phyloP scores from a whole-genome alignment of 495 filamentous ascomycete species.

The Aspergillus avenaceus region DNA sequence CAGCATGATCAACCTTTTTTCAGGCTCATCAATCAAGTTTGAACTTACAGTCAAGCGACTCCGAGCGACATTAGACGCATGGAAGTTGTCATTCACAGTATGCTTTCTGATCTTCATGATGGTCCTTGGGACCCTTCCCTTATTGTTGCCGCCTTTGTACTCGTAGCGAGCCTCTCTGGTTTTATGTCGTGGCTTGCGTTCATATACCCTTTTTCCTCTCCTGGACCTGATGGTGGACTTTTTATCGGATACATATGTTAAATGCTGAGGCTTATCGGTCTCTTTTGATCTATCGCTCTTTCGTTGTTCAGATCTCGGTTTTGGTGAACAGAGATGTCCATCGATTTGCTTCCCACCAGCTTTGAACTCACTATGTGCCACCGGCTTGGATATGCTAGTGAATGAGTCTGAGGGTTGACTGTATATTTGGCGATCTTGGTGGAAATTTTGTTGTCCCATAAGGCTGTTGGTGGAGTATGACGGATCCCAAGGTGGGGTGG shows the following conservation, averaged over 20 bases:
- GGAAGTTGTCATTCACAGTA: constrained; percentile 58
- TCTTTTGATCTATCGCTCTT: too few species aligned
- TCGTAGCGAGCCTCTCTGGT: constrained; percentile 54
- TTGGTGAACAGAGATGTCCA: too few species aligned
- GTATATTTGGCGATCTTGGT: too few species aligned
- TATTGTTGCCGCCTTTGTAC: constrained; percentile 41
- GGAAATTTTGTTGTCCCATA: too few species aligned
- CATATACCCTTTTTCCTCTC: constrained; percentile 31
- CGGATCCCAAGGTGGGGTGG: not conserved
- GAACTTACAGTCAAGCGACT: constrained; percentile 59
- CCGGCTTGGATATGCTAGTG: too few species aligned
- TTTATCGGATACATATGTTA: not conserved
- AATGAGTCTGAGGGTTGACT: too few species aligned
- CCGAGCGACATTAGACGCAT: constrained; percentile 57
- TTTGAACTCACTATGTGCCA: too few species aligned
- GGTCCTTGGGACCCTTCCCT: constrained; percentile 24
- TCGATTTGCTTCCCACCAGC: too few species aligned
- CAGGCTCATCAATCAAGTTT: not conserved
- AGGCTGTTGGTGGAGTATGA: too few species aligned
- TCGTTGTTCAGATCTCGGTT: too few species aligned
- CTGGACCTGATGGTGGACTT: not conserved
- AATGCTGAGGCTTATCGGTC: not conserved
- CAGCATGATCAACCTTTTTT: constrained; percentile 13
- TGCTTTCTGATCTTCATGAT: constrained; percentile 34
- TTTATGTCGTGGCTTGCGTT: constrained; percentile 57